phyloP scores from a whole-genome alignment of 2,329 filamentous ascomycete species.

The Colletotrichum tamarilloi region DNA sequence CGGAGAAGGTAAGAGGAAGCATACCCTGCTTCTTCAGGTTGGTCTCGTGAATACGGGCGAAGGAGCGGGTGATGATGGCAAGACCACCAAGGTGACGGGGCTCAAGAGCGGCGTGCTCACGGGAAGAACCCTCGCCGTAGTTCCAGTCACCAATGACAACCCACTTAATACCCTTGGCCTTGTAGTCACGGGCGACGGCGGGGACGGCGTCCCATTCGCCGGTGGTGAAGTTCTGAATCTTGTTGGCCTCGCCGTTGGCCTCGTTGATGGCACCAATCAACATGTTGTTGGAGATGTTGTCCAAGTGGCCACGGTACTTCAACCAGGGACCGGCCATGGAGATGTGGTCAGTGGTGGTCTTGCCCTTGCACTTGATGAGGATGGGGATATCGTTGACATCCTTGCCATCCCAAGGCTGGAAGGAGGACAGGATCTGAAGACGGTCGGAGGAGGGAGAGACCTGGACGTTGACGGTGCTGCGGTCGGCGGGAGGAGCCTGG shows the following conservation, averaged over 20 bases:
- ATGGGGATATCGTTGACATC: slow-evolving; percentile 87
- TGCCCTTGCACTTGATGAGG: slow-evolving; percentile 95
- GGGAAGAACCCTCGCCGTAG: slow-evolving; percentile 97
- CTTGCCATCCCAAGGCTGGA: slow-evolving; percentile 91
- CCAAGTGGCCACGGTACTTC: slow-evolving; percentile 98
- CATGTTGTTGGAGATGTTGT: slow-evolving; percentile 99
- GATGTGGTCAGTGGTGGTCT: slow-evolving; percentile 98
- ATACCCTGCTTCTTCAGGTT: slow-evolving; percentile 99
- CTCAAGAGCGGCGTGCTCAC: slow-evolving; percentile 98
- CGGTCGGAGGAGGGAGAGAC: slow-evolving; percentile 93
- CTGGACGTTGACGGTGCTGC: slow-evolving; percentile 77
- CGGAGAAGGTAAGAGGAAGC: slow-evolving; percentile 95
- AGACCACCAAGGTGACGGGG: slow-evolving; percentile 96
- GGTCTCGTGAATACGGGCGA: slow-evolving; percentile 99
- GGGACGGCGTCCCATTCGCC: slow-evolving; percentile 90
- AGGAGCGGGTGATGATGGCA: slow-evolving; percentile 94
- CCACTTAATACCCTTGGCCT: slow-evolving; percentile 96
- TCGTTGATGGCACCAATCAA: slow-evolving; percentile 96
- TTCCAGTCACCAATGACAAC: slow-evolving; percentile 99
- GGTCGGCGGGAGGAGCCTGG: slow-evolving; percentile 90
- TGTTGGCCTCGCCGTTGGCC: slow-evolving; percentile 97
- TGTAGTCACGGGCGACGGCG: slow-evolving; percentile 96
- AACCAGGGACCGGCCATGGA: slow-evolving; percentile 97
- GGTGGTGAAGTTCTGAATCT: slow-evolving; percentile 90
- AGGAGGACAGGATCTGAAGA: slow-evolving; percentile 90